Base-by-base conservation (phyloP, 805 yeast genomes). In the Candida glaebosa region DNA sequence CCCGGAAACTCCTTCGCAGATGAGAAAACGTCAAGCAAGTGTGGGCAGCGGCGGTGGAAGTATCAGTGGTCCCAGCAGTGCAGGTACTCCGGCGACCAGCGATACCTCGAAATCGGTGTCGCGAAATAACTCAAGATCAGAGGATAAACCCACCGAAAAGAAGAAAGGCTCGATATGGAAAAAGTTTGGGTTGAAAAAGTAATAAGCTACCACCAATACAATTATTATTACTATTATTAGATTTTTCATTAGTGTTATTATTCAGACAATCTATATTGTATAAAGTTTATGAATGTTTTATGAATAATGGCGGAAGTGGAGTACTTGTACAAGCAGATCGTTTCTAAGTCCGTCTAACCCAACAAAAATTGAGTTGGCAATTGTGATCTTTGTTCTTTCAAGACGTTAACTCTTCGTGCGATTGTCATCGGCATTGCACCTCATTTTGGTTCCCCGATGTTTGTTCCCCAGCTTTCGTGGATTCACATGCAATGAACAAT, bases 161-260 rank as follows among this genome's bases (percentile, higher is more conserved):
- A 50, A 51, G 46, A 55, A 49, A 34, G 45, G 45, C 32, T 51
- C 57, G 8, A 52, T 60, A 38, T 48, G 57, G 43, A 56, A 54
- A 42, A 56, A 52, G 33, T 41, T 59, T 12, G 61, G 61, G 9
- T 34, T 58, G n/a, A 58, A 54, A 39, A 58, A 56, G 41, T 41
- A 18, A 39, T 35, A 26, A n/a, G n/a, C n/a, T n/a, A n/a, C n/a
- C n/a, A n/a, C n/a, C n/a, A n/a, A n/a, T n/a, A n/a, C n/a, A n/a
- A n/a, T n/a, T n/a, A n/a, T n/a, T n/a, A n/a, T n/a, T n/a, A n/a
- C n/a, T n/a, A n/a, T n/a, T n/a, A n/a, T n/a, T n/a, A n/a, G n/a
- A n/a, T n/a, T n/a, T n/a, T n/a, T n/a, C n/a, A n/a, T n/a, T n/a
- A n/a, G n/a, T n/a, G n/a, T n/a, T n/a, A n/a, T n/a, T n/a, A n/a